phyloP scores from a whole-genome alignment of 148 eudicot species.

The Fagopyrum esculentum region DNA sequence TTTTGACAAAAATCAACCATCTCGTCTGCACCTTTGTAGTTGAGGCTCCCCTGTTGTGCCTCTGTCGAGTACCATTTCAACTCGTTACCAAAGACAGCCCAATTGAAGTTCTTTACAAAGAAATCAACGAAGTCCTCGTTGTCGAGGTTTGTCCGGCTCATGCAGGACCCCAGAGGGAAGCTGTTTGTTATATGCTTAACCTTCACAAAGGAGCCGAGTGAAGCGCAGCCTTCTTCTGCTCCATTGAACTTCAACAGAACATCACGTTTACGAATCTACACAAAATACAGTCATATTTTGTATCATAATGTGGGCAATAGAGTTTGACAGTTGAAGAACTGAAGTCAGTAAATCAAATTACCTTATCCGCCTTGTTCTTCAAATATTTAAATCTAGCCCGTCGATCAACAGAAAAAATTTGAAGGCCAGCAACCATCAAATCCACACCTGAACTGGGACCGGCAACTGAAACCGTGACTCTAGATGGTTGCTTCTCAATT shows the following conservation, averaged over 20 bases:
- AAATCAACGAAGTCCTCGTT: slow-evolving; percentile 79
- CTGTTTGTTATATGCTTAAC: slow-evolving; percentile 61
- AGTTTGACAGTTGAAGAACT: neutral
- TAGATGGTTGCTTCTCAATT: slow-evolving; percentile 66
- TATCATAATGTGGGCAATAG: neutral
- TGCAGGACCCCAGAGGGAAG: slow-evolving; percentile 79
- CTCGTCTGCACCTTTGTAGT: slow-evolving; percentile 86
- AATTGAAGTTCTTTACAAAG: slow-evolving; percentile 75
- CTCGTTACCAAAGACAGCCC: slow-evolving; percentile 94
- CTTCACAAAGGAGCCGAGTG: slow-evolving; percentile 43
- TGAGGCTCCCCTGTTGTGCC: slow-evolving; percentile 60
- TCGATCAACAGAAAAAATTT: slow-evolving; percentile 84
- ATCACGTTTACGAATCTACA: slow-evolving; percentile 87
- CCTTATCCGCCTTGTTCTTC: slow-evolving; percentile 64
- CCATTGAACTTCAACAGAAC: slow-evolving; percentile 54
- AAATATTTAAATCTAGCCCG: slow-evolving; percentile 57
- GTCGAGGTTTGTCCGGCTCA: slow-evolving; percentile 63
- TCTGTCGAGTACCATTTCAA: slow-evolving; percentile 97
- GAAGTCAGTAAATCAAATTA: slow-evolving; percentile 12
- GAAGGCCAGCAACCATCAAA: slow-evolving; percentile 77
- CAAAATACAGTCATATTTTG: neutral
- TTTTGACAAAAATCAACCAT: slow-evolving; percentile 52
- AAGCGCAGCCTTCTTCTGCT: slow-evolving; percentile 22
- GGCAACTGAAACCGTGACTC: slow-evolving; percentile 76
- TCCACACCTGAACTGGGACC: slow-evolving; percentile 84